Evolutionary conservation across 2,329 filamentous ascomycete genomes (phyloP), one percentile per base, ranked within the genome.

Genomic region (Fusarium tanahbumbuense): DNA sequence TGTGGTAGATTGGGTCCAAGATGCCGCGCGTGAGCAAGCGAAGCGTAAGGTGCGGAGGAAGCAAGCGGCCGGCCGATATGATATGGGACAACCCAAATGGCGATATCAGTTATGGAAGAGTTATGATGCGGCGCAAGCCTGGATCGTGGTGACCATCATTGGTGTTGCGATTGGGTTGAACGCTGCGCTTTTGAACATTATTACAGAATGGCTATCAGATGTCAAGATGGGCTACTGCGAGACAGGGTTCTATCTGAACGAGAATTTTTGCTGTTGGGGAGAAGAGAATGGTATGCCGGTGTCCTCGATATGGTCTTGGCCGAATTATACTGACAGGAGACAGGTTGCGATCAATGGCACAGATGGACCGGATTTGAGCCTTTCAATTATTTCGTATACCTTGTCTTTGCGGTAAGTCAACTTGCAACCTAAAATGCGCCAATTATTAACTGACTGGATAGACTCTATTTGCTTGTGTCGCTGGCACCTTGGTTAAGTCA

Each of bases 201-300:
- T 97, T 45, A 98, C 95, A 12, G 96, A 99, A 81, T 99, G 96
- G 95, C 84, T 99, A 67, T 92, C 93, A 37, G 96, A 99, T 81
- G 91, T 98, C 78, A 99, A 98, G 83, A 85, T 95, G 76, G 96
- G 96, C n/a, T 91, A 98, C 81, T 99, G 96, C 84, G 92, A 90
- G 15, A 98, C 94, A 11, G 95, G 91, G 5, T 99, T 98, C 80
- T 99, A 99, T 78, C 86, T 99, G 61, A 99, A 99, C 80, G 93
- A 98, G 85, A 92, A 89, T 78, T 99, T 99, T 80, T 99, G 96
- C 81, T 99, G 96, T 79, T 99, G 94, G 94, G 96, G 96, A 40
- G 92, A 96, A 59, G 94, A 98, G 75, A 91, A 89, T 77, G 94
- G 90, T 90, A 81, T 46, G 82, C 60, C 32, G 49, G 52, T 45